Conservation (phyloP, 2,329 filamentous ascomycete species). For the Colletotrichum sp. region DNA sequence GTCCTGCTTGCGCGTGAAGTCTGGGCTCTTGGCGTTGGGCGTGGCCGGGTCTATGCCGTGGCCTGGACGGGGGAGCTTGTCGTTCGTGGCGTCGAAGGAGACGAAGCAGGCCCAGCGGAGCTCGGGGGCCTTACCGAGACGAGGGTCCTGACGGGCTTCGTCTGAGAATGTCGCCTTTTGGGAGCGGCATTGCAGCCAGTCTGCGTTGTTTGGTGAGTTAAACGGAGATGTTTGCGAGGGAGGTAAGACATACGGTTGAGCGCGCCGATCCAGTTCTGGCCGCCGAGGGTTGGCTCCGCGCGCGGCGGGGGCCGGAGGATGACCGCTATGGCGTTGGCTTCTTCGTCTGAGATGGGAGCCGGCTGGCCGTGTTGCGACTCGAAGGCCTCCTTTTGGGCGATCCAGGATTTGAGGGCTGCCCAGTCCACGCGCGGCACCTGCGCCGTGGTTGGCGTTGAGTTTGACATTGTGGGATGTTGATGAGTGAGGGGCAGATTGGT, state of each 20-base stretch:
- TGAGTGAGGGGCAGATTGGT: background rate
- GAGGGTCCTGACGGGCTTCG: constrained; percentile 4
- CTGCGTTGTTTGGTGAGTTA: background rate
- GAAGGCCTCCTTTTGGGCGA: constrained; percentile 42
- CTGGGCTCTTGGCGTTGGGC: background rate
- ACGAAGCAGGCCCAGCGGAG: constrained; percentile 15
- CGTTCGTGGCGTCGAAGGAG: background rate
- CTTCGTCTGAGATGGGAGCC: constrained; percentile 39
- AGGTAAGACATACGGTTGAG: constrained; percentile 37
- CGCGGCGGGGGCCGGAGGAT: constrained; percentile 34
- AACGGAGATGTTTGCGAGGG: background rate
- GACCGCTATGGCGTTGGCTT: constrained; percentile 44
- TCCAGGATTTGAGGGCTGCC: constrained; percentile 42
- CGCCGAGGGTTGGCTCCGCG: constrained; percentile 28
- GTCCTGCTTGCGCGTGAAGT: constrained; percentile 31
- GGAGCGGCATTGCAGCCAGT: constrained; percentile 11
- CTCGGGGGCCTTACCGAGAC: constrained; percentile 10
- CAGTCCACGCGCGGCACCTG: constrained; percentile 29
- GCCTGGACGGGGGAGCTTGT: constrained; percentile 9
- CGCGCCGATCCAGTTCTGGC: constrained; percentile 43
- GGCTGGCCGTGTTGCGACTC: constrained; percentile 35
- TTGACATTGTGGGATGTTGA: background rate
- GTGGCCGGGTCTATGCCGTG: constrained; percentile 32
- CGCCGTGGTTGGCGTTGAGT: background rate
- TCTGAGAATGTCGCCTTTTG: constrained; percentile 5